phyloP scores from a whole-genome alignment of 768 basidiomycete species.

The Piloderma croceum region DNA sequence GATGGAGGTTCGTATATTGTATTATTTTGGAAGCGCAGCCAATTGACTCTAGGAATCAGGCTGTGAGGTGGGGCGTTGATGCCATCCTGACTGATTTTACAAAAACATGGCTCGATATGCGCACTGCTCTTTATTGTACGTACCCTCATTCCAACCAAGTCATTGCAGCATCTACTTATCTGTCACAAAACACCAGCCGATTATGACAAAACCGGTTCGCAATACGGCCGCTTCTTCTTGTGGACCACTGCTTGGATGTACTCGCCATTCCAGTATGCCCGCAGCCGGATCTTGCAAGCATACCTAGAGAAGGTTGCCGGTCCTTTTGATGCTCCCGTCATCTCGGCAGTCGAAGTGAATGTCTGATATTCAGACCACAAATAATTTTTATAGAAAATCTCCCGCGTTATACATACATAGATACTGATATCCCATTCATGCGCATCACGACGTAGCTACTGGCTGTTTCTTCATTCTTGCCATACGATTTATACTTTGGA shows the following conservation, averaged over 20 bases:
- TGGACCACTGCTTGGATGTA: slow-evolving; percentile 68
- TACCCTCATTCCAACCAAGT: slow-evolving; percentile 1
- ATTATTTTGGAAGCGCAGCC: background rate
- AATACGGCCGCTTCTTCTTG: slow-evolving; percentile 63
- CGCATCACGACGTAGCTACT: no score
- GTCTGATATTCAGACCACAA: no score
- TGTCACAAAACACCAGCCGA: slow-evolving; percentile 41
- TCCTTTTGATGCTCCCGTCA: slow-evolving; percentile 38
- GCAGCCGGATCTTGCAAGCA: slow-evolving; percentile 22
- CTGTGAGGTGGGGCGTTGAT: slow-evolving; percentile 72
- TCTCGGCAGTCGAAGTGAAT: slow-evolving; percentile 1
- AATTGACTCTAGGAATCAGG: slow-evolving; percentile 35
- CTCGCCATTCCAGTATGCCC: slow-evolving; percentile 37
- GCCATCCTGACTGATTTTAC: slow-evolving; percentile 78
- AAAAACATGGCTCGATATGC: slow-evolving; percentile 59
- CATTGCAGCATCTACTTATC: background rate
- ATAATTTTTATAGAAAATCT: no score
- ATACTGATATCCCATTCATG: no score
- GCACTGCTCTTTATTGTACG: slow-evolving; percentile 52
- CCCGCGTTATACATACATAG: no score
- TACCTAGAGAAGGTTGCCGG: slow-evolving; percentile 49
- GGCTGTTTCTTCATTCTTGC: no score
- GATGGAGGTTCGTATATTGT: slow-evolving; percentile 63
- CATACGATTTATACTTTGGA: no score
- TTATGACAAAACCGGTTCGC: slow-evolving; percentile 58